phyloP scores from a whole-genome alignment of 441 rosid species.

The Flueggea neowawraea region DNA sequence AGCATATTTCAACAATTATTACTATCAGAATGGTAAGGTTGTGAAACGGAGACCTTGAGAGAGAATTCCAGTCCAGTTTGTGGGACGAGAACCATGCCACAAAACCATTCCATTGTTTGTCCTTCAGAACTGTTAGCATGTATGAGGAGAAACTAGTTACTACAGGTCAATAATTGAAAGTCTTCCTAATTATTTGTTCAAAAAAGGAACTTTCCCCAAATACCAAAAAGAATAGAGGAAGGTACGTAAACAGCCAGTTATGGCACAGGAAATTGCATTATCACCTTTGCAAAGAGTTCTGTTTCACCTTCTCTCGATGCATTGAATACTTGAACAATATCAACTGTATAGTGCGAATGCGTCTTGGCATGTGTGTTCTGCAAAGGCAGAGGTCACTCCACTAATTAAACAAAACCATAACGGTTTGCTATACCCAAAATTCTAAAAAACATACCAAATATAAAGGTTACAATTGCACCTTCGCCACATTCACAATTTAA shows the following conservation, averaged over 20 bases:
- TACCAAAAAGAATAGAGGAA: not conserved
- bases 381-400: slow-evolving; percentile 20
- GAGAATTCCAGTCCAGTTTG: slow-evolving; percentile 93
- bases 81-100: slow-evolving; percentile 96
- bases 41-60: slow-evolving; percentile 68
- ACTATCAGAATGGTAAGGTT: slow-evolving; percentile 1
- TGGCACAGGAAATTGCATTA: slow-evolving; percentile 2
- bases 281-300: slow-evolving; percentile 63
- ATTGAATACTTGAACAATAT: slow-evolving; percentile 62
- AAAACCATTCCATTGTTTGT: slow-evolving; percentile 74
- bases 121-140: slow-evolving; percentile 48
- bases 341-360: slow-evolving; percentile 62
- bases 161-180: not conserved
- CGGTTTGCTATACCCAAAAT: not conserved
- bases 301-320: slow-evolving; percentile 60
- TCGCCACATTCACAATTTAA: not conserved
- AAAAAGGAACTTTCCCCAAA: not conserved
- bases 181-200: no score
- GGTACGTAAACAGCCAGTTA: not conserved
- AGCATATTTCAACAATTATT: no score
- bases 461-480: not conserved
- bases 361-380: slow-evolving; percentile 85
- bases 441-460: no score
- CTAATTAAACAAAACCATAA: slow-evolving; percentile 1
- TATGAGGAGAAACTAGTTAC: slow-evolving; percentile 10